Evolutionary conservation across 495 filamentous ascomycete genomes (phyloP).

Genomic region (Bacidia gigantensis): DNA sequence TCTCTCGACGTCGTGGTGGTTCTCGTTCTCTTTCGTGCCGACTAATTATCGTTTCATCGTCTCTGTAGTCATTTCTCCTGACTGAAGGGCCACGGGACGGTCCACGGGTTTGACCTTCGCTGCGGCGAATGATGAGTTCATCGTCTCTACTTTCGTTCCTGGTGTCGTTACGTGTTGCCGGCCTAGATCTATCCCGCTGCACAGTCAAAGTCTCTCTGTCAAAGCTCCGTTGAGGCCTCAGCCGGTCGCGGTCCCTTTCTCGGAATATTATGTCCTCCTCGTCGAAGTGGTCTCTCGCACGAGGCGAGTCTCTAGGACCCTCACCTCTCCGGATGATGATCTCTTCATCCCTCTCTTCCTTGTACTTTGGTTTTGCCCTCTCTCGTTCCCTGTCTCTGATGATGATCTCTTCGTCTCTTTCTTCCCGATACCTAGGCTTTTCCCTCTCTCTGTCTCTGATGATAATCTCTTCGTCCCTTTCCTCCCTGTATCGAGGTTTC

Average conservation of each 20-base stretch:
- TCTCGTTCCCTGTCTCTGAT: constrained; percentile 20
- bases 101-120: constrained; percentile 11
- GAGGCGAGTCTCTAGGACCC: constrained; percentile 15
- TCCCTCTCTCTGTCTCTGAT: constrained; percentile 13
- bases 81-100: constrained; percentile 8
- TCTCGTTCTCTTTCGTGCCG: constrained; percentile 12
- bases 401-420: constrained; percentile 19
- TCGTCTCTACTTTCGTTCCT: constrained; percentile 6
- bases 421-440: constrained; percentile 15
- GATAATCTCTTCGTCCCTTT: constrained; percentile 8
- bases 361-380: constrained; percentile 11
- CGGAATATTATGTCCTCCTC: constrained; percentile 21
- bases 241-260: constrained; percentile 9
- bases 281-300: constrained; percentile 12
- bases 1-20: constrained; percentile 9
- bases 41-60: constrained; percentile 20
- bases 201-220: constrained; percentile 17
- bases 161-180: constrained; percentile 2
- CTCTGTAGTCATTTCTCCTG: constrained; percentile 18
- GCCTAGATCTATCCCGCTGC: constrained; percentile 6
- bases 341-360: constrained; percentile 20
- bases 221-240: constrained; percentile 5
- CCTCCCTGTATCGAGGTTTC: constrained; percentile 1
- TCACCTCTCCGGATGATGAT: constrained; percentile 21
- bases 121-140: constrained; percentile 15